These are phyloP conservation scores for Boletus rubroflammeus DNA, from an alignment of 768 basidiomycete species.

Conservation along the genomic window DNA sequence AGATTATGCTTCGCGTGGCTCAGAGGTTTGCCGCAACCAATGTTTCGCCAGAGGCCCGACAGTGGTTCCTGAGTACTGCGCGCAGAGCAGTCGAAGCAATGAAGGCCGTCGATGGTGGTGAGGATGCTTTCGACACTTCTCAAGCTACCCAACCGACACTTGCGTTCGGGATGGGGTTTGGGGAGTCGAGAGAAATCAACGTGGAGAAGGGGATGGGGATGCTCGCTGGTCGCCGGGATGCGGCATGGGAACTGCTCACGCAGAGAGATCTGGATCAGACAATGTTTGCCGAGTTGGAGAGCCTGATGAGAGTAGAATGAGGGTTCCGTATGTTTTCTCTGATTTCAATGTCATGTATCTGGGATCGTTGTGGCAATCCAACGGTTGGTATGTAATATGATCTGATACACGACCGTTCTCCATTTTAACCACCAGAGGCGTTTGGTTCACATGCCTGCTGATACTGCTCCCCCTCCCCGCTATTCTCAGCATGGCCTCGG, in stretches of 20 bases:
- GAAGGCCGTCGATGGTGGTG: conserved; percentile 73
- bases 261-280: conserved; percentile 68
- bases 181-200: conserved; percentile 62
- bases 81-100: conserved; percentile 72
- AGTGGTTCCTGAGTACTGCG: conserved; percentile 50
- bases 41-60: conserved; percentile 49
- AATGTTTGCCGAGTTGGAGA: conserved; percentile 77
- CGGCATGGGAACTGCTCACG: conserved; percentile 70
- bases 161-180: conserved; percentile 83
- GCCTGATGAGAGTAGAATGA: conserved; percentile 66
- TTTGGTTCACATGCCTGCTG: conserved; percentile 31
- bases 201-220: conserved; percentile 74
- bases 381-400: neutral
- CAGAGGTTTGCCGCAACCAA: conserved; percentile 54
- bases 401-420: neutral
- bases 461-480: conserved; percentile 52
- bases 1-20: conserved; percentile 67
- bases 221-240: conserved; percentile 66
- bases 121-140: conserved; percentile 69
- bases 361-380: conserved; percentile 13
- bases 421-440: conserved; percentile 2
- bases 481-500: conserved; percentile 50
- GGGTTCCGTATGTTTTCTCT: neutral
- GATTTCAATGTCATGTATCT: conserved; percentile 13
- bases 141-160: conserved; percentile 57